phyloP scores from a whole-genome alignment of 768 basidiomycete genomes.

The Harrya chromipes region DNA sequence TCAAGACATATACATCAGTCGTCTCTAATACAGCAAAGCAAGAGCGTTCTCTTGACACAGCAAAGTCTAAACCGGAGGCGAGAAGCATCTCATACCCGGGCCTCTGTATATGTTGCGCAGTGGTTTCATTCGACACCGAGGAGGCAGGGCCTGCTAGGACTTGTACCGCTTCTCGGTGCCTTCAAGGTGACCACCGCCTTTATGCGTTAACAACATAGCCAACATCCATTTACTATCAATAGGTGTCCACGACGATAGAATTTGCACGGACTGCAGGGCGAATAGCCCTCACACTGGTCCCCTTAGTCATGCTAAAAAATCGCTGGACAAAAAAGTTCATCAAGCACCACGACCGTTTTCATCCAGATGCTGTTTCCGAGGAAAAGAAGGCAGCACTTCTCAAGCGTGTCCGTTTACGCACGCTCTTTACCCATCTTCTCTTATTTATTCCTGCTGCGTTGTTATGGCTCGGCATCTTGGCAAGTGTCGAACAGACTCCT shows the following conservation, averaged over 20 bases:
- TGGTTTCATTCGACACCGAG: slow-evolving; percentile 44
- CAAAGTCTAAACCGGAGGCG: not conserved
- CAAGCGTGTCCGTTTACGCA: slow-evolving; percentile 48
- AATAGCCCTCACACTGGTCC: slow-evolving; percentile 72
- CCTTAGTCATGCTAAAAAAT: slow-evolving; percentile 61
- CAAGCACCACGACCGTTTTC: slow-evolving; percentile 38
- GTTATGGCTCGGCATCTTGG: slow-evolving; percentile 67
- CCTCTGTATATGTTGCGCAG: slow-evolving; percentile 9
- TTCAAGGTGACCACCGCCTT: slow-evolving; percentile 49
- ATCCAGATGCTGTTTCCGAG: slow-evolving; percentile 44
- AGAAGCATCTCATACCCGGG: not conserved
- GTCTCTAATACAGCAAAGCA: not conserved
- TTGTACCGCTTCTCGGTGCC: slow-evolving; percentile 49
- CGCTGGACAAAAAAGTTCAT: slow-evolving; percentile 49
- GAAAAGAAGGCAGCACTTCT: slow-evolving; percentile 49
- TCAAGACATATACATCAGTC: not conserved
- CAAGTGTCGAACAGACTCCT: slow-evolving; percentile 74
- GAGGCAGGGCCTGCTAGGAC: slow-evolving; percentile 25
- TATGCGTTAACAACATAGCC: not conserved
- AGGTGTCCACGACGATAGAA: slow-evolving; percentile 76
- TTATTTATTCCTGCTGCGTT: slow-evolving; percentile 58
- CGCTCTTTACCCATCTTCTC: slow-evolving; percentile 49
- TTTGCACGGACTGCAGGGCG: slow-evolving; percentile 67
- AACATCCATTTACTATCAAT: not conserved
- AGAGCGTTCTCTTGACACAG: slow-evolving; percentile 8